Evolutionary conservation across 179 eudicot genomes (phyloP), one percentile per base, ranked within the genome.

Genomic region (Sideroxylon spinosum): DNA sequence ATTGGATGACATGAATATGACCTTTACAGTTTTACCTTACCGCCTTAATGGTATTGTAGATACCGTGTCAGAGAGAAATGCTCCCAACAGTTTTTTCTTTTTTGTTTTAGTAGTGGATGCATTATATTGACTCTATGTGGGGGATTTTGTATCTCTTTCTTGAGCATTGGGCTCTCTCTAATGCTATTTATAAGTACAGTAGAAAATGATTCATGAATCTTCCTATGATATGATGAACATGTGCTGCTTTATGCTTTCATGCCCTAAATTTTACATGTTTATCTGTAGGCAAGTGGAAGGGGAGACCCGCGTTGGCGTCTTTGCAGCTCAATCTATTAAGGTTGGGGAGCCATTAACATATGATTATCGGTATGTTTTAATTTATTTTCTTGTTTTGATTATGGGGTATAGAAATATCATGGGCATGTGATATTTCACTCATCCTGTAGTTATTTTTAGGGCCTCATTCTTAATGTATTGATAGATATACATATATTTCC

Each of bases 241-340:
- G 22, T 14, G 26, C 32, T 23, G 50, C 32, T 8, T 46, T 49
- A 19, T 11, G 14, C 16, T 9, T 7, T 22, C 44, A 52, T 53
- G 49, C 61, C 19, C 55, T 64, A 9, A 50, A 11, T 13, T n/a
- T 74, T 29, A 32, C 67, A 23, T 70, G 6, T 76, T 10, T 73
- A 81, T 64, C 50, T 77, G 68, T 74, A 95, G 99, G 99, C 95
- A 93, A 84, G 97, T 89, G 46, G 98, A 95, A 44, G 97, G 98
- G 73, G 98, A 93, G 85, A 88, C 81, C 22, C 98, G 99, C 37
- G 93, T 95, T 32, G 99, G 98, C 32, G 95, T 93, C 71, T 95
- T 95, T 83, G 97, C 98, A 67, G 86, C 94, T 73, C 87, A 82
- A 74, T 67, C 86, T 59, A 90, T 95, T 75, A 57, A 92, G 74